phyloP scores from a whole-genome alignment of 495 filamentous ascomycete species.

The Xylaria nigripes region DNA sequence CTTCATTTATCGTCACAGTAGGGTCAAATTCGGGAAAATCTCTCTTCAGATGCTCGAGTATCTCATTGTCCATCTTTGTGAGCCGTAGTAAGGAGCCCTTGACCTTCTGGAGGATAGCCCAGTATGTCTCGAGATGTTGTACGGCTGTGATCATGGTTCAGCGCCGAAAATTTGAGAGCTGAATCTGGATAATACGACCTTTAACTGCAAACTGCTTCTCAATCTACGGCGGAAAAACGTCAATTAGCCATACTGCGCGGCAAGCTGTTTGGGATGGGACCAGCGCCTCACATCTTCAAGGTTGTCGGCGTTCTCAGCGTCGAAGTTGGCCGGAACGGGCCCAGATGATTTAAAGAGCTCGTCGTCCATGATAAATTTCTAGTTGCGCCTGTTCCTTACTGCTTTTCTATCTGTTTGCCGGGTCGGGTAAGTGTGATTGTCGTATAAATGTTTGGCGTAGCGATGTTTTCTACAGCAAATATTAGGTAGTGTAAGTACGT shows the following conservation, averaged over 20 bases:
- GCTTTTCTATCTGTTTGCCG: neutral
- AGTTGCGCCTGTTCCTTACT: neutral
- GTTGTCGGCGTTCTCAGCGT: constrained; percentile 41
- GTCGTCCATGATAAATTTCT: constrained; percentile 16
- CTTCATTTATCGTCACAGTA: constrained; percentile 69
- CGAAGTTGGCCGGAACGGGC: constrained; percentile 34
- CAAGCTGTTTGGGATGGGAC: neutral
- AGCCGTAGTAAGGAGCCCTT: constrained; percentile 77
- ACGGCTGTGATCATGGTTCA: constrained; percentile 51
- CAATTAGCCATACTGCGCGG: neutral
- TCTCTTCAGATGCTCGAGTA: constrained; percentile 73
- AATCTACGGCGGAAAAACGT: constrained; percentile 50
- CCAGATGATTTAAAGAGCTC: constrained; percentile 22
- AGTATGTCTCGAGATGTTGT: constrained; percentile 93
- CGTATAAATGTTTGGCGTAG: neutral
- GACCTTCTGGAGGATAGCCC: constrained; percentile 85
- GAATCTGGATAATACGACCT: constrained; percentile 39
- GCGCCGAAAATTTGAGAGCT: neutral
- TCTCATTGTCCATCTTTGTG: constrained; percentile 91
- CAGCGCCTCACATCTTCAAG: constrained; percentile 36
- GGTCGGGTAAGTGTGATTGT: neutral
- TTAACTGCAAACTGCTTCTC: constrained; percentile 99
- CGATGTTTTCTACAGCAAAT: no score
- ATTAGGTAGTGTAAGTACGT: no score
- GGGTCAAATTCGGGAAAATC: constrained; percentile 93